phyloP scores from a whole-genome alignment of 352 stramenopile species.

The Globisporangium spinosum region DNA sequence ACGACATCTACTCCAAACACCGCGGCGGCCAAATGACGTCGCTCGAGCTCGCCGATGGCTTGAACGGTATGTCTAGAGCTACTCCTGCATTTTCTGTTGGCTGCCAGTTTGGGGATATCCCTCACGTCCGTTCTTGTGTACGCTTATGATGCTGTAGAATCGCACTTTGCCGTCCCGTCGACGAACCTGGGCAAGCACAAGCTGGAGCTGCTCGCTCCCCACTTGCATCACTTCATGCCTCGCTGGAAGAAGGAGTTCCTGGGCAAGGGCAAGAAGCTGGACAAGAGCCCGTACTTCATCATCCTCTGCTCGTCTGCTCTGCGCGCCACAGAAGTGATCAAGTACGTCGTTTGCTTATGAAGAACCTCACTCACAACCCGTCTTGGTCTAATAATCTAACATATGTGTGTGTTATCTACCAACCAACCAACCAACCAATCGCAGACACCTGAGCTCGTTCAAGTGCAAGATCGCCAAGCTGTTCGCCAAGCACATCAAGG shows the following conservation, averaged over 20 bases:
- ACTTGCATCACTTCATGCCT: slow-evolving; percentile 71
- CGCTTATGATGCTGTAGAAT: slow-evolving; percentile 31
- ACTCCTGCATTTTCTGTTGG: neutral
- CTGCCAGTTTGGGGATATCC: neutral
- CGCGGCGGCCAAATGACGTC: slow-evolving; percentile 76
- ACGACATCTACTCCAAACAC: slow-evolving; percentile 73
- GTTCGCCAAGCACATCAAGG: slow-evolving; percentile 94
- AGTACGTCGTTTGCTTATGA: slow-evolving; percentile 28
- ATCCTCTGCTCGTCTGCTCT: slow-evolving; percentile 91
- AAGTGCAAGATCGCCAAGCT: slow-evolving; percentile 93
- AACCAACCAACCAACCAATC: neutral
- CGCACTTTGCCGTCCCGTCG: slow-evolving; percentile 51
- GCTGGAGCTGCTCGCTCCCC: slow-evolving; percentile 61
- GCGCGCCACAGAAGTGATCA: slow-evolving; percentile 90
- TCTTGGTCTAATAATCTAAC: neutral
- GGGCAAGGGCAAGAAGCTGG: slow-evolving; percentile 69
- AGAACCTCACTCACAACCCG: neutral
- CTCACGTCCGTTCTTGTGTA: neutral
- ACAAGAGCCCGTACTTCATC: slow-evolving; percentile 90
- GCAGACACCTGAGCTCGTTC: slow-evolving; percentile 67
- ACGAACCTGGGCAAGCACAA: slow-evolving; percentile 78
- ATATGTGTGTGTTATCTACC: neutral
- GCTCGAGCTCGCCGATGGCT: slow-evolving; percentile 73
- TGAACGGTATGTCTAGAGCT: slow-evolving; percentile 46
- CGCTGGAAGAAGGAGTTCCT: slow-evolving; percentile 75